Percentiles rank a stretch among this genome's conserved stretches.
Evolutionary conservation across 257 asterid species (phyloP).

Genomic region (Avicennia marina): DNA sequence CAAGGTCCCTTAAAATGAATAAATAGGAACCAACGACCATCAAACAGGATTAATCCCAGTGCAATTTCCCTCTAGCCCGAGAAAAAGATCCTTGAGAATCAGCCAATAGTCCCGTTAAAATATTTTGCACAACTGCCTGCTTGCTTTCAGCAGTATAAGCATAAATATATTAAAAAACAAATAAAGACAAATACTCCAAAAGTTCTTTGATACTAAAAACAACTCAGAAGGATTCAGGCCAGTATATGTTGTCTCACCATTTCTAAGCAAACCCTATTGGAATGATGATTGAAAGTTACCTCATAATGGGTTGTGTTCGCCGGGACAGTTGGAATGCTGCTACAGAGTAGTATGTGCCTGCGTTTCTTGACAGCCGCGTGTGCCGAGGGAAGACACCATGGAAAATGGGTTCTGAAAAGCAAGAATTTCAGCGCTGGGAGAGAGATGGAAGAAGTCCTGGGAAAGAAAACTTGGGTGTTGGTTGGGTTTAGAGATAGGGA

Average conservation of each 20-base stretch:
- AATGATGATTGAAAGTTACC: constrained; percentile 30
- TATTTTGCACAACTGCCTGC: too few relatives aligned
- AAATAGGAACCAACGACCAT: too few relatives aligned
- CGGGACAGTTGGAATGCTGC: constrained; percentile 48
- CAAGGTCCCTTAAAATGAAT: too few relatives aligned
- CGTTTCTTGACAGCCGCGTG: constrained; percentile 21
- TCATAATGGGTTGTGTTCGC: constrained; percentile 62
- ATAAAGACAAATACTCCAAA: too few relatives aligned
- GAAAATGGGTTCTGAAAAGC: constrained; percentile 15
- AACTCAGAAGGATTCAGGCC: neutral
- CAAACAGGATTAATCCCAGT: too few relatives aligned
- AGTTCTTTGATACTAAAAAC: neutral
- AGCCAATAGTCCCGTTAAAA: too few relatives aligned
- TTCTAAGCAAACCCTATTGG: neutral
- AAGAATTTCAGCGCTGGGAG: constrained; percentile 21
- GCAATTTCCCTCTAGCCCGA: too few relatives aligned
- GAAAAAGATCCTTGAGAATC: too few relatives aligned
- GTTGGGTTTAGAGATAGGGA: constrained; percentile 26
- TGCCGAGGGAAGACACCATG: constrained; percentile 20
- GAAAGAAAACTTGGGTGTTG: constrained; percentile 11
- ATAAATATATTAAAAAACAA: too few relatives aligned
- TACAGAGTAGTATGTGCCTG: constrained; percentile 31
- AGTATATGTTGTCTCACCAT: neutral
- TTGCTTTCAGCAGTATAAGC: too few relatives aligned
- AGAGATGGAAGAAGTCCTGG: constrained; percentile 2